Percentiles rank a stretch among this genome's conserved stretches.
These are phyloP conservation scores for Zygoascus sp. DNA, from an alignment of 1,139 yeast genomes.

Conservation along the genomic window DNA sequence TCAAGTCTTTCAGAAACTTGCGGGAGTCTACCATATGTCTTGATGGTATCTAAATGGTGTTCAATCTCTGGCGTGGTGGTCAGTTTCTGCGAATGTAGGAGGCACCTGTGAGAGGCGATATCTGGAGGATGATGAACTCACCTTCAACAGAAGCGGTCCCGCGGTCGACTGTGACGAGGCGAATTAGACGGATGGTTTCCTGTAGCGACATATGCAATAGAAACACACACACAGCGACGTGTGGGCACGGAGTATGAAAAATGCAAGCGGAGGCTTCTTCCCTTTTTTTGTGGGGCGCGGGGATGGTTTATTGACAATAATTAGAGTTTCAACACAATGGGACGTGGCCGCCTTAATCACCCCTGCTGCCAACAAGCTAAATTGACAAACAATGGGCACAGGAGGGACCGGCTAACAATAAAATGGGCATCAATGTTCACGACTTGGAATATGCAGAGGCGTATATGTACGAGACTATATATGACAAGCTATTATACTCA, in stretches of 20 bases:
- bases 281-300: background rate
- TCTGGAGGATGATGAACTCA: too few relatives aligned
- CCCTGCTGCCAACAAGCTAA: background rate
- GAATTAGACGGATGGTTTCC: conserved; percentile 1
- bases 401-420: too few relatives aligned
- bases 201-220: background rate
- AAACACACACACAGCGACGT: too few relatives aligned
- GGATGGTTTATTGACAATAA: background rate
- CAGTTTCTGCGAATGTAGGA: background rate
- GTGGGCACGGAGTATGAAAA: too few relatives aligned
- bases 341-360: background rate
- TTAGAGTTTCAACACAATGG: background rate
- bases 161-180: background rate
- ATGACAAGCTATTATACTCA: too few relatives aligned
- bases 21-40: background rate
- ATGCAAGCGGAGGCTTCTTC: background rate
- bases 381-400: background rate
- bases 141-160: background rate
- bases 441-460: too few relatives aligned
- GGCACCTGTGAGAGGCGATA: too few relatives aligned
- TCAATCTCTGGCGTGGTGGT: conserved; percentile 1
- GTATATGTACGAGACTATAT: background rate
- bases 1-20: background rate
- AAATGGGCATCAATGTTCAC: background rate
- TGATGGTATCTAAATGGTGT: background rate